phyloP scores from a whole-genome alignment of 768 basidiomycete genomes.

The Naganishia kalamii region DNA sequence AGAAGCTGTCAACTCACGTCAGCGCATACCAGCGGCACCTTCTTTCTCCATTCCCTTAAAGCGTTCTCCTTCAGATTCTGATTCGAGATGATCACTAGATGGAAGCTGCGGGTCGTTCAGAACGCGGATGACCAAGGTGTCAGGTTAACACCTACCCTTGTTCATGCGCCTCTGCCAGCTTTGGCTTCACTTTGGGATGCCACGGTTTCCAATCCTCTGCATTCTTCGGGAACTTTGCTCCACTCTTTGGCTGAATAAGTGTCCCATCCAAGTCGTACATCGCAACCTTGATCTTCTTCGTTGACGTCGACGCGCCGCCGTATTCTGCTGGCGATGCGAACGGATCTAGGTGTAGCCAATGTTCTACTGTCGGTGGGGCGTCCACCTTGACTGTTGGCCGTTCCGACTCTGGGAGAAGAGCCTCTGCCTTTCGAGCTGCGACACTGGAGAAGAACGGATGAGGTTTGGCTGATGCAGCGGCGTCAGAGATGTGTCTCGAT shows the following conservation, averaged over 20 bases:
- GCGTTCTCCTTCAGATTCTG: conserved; percentile 53
- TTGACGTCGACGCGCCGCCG: background rate
- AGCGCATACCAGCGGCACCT: conserved; percentile 62
- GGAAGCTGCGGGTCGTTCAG: conserved; percentile 52
- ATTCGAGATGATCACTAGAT: conserved; percentile 67
- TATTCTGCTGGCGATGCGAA: conserved; percentile 23
- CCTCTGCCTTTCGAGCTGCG: conserved; percentile 11
- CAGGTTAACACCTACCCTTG: conserved; percentile 54
- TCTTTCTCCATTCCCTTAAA: conserved; percentile 66
- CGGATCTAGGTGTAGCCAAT: conserved; percentile 42
- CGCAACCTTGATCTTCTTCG: conserved; percentile 53
- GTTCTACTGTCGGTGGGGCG: conserved; percentile 37
- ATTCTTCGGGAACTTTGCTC: conserved; percentile 49
- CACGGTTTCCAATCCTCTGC: conserved; percentile 66
- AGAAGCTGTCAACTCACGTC: conserved; percentile 46
- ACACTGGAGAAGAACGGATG: conserved; percentile 12
- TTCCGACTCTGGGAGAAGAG: background rate
- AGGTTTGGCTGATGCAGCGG: background rate
- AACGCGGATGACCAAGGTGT: conserved; percentile 45
- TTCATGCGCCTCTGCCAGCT: conserved; percentile 57
- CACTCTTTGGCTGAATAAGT: conserved; percentile 51
- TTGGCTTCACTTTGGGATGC: conserved; percentile 58
- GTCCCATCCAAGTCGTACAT: conserved; percentile 77
- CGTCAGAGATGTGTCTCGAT: background rate
- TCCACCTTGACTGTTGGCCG: conserved; percentile 17